Base-by-base conservation (phyloP, 805 yeast genomes). In the Clavispora asparagi region DNA sequence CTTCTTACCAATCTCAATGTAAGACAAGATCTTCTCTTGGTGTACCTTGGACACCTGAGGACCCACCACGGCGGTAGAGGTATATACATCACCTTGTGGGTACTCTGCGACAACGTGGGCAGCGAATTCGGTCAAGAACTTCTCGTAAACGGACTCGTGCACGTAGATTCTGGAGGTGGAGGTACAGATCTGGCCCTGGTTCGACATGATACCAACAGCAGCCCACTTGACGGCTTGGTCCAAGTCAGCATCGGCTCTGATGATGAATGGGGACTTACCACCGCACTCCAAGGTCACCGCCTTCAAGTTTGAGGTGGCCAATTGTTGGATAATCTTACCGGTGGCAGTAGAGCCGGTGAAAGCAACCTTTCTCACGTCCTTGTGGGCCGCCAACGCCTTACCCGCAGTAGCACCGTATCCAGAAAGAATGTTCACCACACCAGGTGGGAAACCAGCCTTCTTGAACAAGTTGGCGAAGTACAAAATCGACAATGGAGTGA, bases 351-450 rank as follows among this genome's bases (percentile, higher is more conserved):
- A 79, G 9, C 87, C 87, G 7, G 87, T 81, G 60, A 81, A 81
- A 4, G 86, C 83, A 50, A 81, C 68, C 59, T 81, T 81, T 56
- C 74, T 77, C 46, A 81, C 71, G 42, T 73, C 81, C 49, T 69
- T 62, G 65, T 85, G 94, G 10, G 67, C 51, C 4, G 89, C 81
- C 53, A 87, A 64, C 1, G 82, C 81, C 46, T 78, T 73, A 44
- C 96, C 96, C 6, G 87, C 87, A 45, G 70, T 76, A 39, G 76
- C 64, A 44, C 95, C 95, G 54, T 67, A 76, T 2, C 88, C 96
- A 42, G 83, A 76, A 47, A 86, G 64, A 41, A 87, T 78, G 67
- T 85, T 86, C 53, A 85, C 76, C 28, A 82, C 86, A 50, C 91
- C 92, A 8, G 87, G 75, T 38, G 91, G 92, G 69, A 85, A 78